Base-by-base conservation (phyloP, 2,329 filamentous ascomycete genomes). In the Paraphaeosphaeria minitans region DNA sequence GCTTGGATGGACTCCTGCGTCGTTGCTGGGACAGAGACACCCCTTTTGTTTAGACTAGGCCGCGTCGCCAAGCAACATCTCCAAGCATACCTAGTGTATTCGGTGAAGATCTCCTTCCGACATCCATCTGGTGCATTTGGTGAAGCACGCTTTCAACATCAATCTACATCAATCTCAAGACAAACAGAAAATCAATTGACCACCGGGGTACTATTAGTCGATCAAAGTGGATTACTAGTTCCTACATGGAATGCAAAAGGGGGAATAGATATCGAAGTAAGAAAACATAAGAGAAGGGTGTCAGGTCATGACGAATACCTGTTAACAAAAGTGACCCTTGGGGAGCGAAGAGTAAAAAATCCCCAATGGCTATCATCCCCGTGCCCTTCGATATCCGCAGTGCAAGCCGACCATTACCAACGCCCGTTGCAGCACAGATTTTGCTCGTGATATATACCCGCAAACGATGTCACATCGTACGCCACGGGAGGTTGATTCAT, bases 231-330 rank as follows among this genome's bases (percentile, higher is more conserved):
- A 77, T 77, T 77, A 76, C 74, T 76, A 75, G 68, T 69, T 75
- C 73, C 70, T 75, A 75, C 65, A 70, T 71, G 69, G 69, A 75
- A 69, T 66, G 68, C 71, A 70, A 74, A 71, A 69, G 72, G 74
- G 68, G 74, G 73, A 75, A 76, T 76, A 77, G 72, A 68, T 75
- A 74, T 74, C 69, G 73, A 77, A 77, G 67, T 74, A 75, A 73
- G 67, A 72, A 74, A 76, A 76, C 73, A 76, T 72, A 76, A 68
- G 71, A 75, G 70, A 75, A 72, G 66, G 66, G 70, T 65, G 69
- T 66, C 71, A 66, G 70, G 70, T 68, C 68, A 59, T 71, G 72
- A 75, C 72, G 61, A 64, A 60, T 68, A 64, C 68, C 65, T 65
- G 66, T 60, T 70, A 58, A 62, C 46, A 66, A 65, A 66, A 61